These are phyloP conservation scores for Kluyveromyces sp. DNA, from an alignment of 1,139 yeast species.

Conservation along the genomic window DNA sequence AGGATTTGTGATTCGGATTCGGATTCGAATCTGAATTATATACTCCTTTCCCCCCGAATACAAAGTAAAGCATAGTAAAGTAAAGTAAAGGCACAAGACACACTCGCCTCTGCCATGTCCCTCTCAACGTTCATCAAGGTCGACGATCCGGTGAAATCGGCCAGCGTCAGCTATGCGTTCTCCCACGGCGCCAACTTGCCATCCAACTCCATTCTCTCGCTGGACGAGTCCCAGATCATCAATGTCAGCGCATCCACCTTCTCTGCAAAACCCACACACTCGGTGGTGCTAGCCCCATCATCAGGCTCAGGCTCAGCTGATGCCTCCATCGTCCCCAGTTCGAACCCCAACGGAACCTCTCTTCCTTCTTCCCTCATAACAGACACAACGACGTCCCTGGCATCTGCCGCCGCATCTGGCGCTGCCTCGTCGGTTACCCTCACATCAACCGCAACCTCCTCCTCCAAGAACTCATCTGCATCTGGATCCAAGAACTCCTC, in stretches of 20 bases:
- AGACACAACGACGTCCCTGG: background rate
- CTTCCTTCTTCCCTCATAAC: background rate
- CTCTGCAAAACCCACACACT: too few relatives aligned
- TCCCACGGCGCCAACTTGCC: conserved; percentile 2
- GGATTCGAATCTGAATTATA: too few relatives aligned
- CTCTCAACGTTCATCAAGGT: conserved; percentile 3
- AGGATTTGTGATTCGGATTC: too few relatives aligned
- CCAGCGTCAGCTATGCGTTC: conserved; percentile 8
- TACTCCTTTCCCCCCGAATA: too few relatives aligned
- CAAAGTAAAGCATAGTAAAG: too few relatives aligned
- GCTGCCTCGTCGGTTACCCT: too few relatives aligned
- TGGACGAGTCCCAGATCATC: conserved; percentile 8
- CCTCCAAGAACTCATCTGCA: too few relatives aligned
- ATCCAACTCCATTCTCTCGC: conserved; percentile 3
- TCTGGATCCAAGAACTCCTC: too few relatives aligned
- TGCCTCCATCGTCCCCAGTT: too few relatives aligned
- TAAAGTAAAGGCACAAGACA: too few relatives aligned
- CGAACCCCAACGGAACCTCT: background rate
- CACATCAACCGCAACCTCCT: background rate
- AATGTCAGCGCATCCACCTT: conserved; percentile 7
- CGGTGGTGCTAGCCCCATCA: too few relatives aligned
- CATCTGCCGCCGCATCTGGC: background rate
- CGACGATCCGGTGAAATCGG: conserved; percentile 5
- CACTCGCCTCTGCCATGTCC: background rate
- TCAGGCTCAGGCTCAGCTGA: too few relatives aligned